Conservation (phyloP, 108 stramenopile species). For the Nannochloropsis granulata region DNA sequence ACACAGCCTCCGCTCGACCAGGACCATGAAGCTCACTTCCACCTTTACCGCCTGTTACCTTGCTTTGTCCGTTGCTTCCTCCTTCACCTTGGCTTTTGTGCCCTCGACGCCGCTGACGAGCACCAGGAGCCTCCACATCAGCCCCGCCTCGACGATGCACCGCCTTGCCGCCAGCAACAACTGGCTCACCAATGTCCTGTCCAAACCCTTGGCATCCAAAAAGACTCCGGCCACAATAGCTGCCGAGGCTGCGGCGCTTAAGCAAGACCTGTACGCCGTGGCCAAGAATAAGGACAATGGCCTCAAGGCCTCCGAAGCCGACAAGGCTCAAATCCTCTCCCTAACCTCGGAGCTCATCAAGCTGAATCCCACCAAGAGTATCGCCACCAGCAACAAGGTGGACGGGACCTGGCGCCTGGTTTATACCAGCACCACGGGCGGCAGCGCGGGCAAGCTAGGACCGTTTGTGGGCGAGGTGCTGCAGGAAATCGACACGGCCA, state of each 20-base stretch:
- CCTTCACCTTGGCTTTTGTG: neutral
- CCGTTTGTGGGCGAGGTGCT: conserved; percentile 13
- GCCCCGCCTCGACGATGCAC: neutral
- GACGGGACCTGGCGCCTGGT: conserved; percentile 14
- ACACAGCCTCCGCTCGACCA: too few species aligned
- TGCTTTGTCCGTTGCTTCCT: neutral
- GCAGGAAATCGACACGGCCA: conserved; percentile 13
- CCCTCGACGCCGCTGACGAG: neutral
- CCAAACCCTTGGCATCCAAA: neutral
- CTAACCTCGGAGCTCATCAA: neutral
- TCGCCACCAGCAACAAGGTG: neutral
- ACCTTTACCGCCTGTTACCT: neutral
- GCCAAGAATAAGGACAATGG: neutral
- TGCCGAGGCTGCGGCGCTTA: neutral
- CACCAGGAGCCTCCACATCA: neutral
- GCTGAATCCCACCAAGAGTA: neutral
- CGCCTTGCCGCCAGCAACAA: neutral
- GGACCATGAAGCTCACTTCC: too few species aligned
- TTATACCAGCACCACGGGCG: conserved; percentile 13
- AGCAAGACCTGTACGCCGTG: neutral
- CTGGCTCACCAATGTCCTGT: neutral
- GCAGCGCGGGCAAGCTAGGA: conserved; percentile 6
- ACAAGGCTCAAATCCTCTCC: neutral
- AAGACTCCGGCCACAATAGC: neutral
- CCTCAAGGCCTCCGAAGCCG: neutral